phyloP scores from a whole-genome alignment of 495 filamentous ascomycete species.

The Staphylotrichum tortipilum region DNA sequence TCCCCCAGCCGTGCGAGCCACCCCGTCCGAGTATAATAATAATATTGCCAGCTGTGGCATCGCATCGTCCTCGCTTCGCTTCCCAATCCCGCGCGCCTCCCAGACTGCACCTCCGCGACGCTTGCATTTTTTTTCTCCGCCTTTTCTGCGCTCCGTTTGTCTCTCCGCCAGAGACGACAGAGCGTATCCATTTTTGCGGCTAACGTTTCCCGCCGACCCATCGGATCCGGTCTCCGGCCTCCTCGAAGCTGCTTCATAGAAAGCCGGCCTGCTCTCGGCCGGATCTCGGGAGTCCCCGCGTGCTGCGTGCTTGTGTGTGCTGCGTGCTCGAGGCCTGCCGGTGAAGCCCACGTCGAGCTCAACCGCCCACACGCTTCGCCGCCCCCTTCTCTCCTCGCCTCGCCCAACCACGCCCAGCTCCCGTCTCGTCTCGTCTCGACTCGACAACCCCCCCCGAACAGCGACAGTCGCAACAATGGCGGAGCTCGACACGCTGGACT shows the following conservation, averaged over 20 bases:
- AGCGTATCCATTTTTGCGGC: background rate
- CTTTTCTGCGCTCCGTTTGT: background rate
- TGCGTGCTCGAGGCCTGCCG: background rate
- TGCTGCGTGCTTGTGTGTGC: background rate
- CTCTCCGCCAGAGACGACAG: slow-evolving; percentile 2
- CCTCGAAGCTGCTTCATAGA: background rate
- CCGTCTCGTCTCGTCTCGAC: too few relatives aligned
- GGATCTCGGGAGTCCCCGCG: background rate
- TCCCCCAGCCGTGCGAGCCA: too few relatives aligned
- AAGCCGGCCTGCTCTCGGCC: background rate
- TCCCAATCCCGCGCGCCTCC: too few relatives aligned
- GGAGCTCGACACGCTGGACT: slow-evolving; percentile 90
- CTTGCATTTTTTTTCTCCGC: background rate
- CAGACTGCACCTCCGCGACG: background rate
- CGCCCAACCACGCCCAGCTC: background rate
- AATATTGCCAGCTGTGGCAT: too few relatives aligned
- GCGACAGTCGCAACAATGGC: slow-evolving; percentile 53
- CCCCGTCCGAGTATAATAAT: too few relatives aligned
- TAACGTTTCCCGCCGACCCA: slow-evolving; percentile 13
- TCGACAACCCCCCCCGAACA: too few relatives aligned
- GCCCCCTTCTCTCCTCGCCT: background rate
- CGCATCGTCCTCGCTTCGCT: too few relatives aligned
- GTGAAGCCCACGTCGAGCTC: background rate
- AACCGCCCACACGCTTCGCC: background rate
- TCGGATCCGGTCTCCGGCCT: slow-evolving; percentile 4